Percentiles rank a stretch among this genome's conserved stretches.
These are phyloP conservation scores for Xylariaceae sp. DNA, from an alignment of 2,329 filamentous ascomycete species.

Conservation along the genomic window DNA sequence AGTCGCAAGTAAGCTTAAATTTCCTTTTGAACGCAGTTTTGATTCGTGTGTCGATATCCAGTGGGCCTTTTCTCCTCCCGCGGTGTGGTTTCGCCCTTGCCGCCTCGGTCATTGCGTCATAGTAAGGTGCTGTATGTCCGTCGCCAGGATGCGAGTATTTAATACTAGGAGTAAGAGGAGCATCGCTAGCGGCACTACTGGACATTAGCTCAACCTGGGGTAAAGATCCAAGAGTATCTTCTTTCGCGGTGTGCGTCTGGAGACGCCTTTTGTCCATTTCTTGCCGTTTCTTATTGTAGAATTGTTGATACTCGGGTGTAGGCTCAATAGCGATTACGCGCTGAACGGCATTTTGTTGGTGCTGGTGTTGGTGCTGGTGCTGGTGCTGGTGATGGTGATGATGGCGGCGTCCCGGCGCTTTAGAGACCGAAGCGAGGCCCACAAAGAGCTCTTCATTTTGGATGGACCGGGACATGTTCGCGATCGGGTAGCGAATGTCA, in stretches of 20 bases:
- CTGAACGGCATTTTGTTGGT: conserved; percentile 11
- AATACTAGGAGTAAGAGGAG: conserved; percentile 20
- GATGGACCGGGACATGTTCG: conserved; percentile 21
- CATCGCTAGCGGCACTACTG: conserved; percentile 22
- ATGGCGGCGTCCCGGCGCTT: conserved; percentile 6
- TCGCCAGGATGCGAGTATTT: conserved; percentile 23
- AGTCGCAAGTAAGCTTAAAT: conserved; percentile 26
- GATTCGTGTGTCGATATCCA: conserved; percentile 23
- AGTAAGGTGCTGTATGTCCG: conserved; percentile 9
- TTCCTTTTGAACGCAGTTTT: conserved; percentile 30
- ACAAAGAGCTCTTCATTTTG: conserved; percentile 2
- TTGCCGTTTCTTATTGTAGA: conserved; percentile 28
- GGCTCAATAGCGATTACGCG: conserved; percentile 24
- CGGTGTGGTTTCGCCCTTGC: conserved; percentile 21
- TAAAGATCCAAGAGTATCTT: conserved; percentile 21
- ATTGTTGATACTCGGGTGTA: conserved; percentile 23
- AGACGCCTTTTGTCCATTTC: conserved; percentile 21
- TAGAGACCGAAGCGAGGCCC: conserved; percentile 7
- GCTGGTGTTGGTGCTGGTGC: no score
- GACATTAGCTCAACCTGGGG: conserved; percentile 19
- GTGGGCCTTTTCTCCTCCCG: conserved; percentile 27
- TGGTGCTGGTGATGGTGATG: no score
- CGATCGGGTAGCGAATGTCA: neutral
- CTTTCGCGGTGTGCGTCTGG: conserved; percentile 21
- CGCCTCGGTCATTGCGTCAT: conserved; percentile 12